A percentile compares a stretch with the other conserved stretches of the same genome.
These are phyloP conservation scores for Sanghuangporus baumii DNA, from an alignment of 1,284 basidiomycete species.

Conservation along the genomic window DNA sequence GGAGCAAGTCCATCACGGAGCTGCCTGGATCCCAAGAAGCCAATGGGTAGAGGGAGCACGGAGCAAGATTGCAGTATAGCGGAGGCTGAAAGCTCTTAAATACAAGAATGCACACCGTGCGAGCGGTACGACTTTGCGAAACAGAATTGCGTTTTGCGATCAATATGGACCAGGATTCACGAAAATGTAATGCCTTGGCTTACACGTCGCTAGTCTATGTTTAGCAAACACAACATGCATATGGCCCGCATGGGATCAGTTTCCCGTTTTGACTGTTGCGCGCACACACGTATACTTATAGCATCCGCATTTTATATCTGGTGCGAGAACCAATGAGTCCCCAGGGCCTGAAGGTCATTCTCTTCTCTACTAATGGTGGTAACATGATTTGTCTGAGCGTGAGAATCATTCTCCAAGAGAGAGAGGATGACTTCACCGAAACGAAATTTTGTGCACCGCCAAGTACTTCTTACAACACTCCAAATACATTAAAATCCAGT, in stretches of 20 bases:
- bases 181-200: not conserved
- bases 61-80: not conserved
- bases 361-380: no score
- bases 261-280: not conserved
- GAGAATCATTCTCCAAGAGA: not conserved
- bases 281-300: no score
- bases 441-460: not conserved
- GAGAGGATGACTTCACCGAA: not conserved
- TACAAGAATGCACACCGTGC: not conserved
- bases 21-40: not conserved
- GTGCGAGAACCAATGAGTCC: not conserved
- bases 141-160: conserved; percentile 12
- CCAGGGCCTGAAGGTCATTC: no score
- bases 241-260: not conserved
- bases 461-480: not conserved
- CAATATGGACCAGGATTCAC: not conserved
- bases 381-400: not conserved
- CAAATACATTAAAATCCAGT: not conserved
- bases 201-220: not conserved
- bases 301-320: no score
- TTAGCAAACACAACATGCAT: not conserved
- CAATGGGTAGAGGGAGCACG: not conserved
- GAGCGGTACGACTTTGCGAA: not conserved
- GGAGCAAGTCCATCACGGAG: not conserved
- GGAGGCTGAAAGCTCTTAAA: not conserved